Base-by-base conservation (phyloP, 2,329 filamentous ascomycete genomes). In the Fusarium pininemorale region DNA sequence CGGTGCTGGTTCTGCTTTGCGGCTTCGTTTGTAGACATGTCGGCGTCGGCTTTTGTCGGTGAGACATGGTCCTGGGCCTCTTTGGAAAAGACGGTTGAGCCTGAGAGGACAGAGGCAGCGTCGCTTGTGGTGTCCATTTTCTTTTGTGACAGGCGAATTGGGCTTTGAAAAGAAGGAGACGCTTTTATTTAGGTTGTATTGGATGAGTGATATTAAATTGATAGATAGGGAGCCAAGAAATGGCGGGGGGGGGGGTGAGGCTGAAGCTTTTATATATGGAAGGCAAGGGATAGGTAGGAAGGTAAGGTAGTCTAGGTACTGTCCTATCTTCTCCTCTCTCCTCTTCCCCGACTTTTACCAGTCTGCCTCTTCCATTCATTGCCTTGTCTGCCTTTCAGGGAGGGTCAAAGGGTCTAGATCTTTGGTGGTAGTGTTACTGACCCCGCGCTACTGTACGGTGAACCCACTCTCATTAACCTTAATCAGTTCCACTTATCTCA, bases 91-190 rank as follows among this genome's bases (percentile, higher is more conserved):
- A 70, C 66, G 60, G 79, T 79, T 50, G 79, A 78, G 59, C 76
- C 80, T 38, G 81, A 81, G 74, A 77, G 71, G 51, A 77, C 73
- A 37, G 80, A 79, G 54, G 79, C 76, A n/a, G 80, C 72, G 71
- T 81, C 78, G 69, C 75, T 77, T 57, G 73, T 77, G 56, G 77
- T 62, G 56, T 78, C 73, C 72, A 80, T 76, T 22, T 48, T 48
- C 35, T 15, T 9, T 39, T 45, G 15, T 20, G 20, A 30, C 24
- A 30, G 20, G 20, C 45, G 13, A 51, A 24, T 51, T 51, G 42
- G 12, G 22, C 51, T 28, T 50, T 51, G 55, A n/a, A 22, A 37
- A 58, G 24, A 28, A 28, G 35, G 20, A 28, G 24, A 37, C 35
- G 24, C 20, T 51, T 38, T 48, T 30, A 18, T 30, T 37, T 30